Evolutionary conservation across 2,329 filamentous ascomycete species (phyloP), one percentile per base, ranked within the genome.

Genomic region (Monilinia vaccinii-corymbosi): DNA sequence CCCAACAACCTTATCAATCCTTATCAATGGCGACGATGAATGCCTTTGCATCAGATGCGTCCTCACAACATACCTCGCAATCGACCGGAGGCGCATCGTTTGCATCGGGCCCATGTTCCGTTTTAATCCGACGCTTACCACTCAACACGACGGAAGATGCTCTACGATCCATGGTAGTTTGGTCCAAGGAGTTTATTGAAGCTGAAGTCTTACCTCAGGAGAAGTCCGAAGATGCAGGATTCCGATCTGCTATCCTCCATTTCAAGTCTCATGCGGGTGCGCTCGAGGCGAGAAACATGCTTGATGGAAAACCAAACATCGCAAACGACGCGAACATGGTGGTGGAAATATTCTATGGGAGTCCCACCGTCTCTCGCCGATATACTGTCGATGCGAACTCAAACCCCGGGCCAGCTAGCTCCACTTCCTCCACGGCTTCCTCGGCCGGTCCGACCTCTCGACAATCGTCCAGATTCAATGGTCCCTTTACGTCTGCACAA

Each of bases 151-250:
- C 78, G 1, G 78, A 82, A 55, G 78, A 83, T 55, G 76, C 76
- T 28, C 67, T 86, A 56, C 75, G 78, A 50, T 71, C 81, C 34
- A 84, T 85, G 81, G 75, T 82, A 38, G 74, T 83, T 46, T 84
- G 81, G 72, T 82, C 80, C 56, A 76, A 84, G 65, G 81, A 84
- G 42, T 72, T 83, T 14, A 69, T 76, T 42, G 74, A 76, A 48
- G 75, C 81, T 21, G 77, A 83, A 64, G 71, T 85, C 31, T 71
- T 84, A 4, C 73, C 79, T 1, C 63, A 73, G 28, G 77, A 83
- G 28, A 73, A 76, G 60, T 78, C 79, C 7, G 74, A 78, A 40
- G 81, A 84, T 63, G 67, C 73, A 4, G 77, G 77, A 25, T 81
- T 78, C 63, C 75, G 75, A 53, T 78, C 79, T 1, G 82, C 81